Evolutionary conservation across 257 asterid genomes (phyloP).

Genomic region (Solanum pinnatisectum): DNA sequence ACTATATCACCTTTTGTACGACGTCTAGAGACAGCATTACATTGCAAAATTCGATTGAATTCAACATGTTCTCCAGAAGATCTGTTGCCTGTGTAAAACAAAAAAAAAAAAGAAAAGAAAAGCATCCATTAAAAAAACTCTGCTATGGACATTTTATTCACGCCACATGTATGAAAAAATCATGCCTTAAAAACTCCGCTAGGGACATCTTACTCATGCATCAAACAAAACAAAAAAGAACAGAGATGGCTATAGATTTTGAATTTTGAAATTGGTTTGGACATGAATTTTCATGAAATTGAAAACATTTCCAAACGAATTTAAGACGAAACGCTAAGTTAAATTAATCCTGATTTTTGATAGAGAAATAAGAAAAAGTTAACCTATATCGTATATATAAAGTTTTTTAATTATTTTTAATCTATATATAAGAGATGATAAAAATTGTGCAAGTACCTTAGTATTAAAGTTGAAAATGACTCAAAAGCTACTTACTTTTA

Average conservation of each 20-base stretch:
- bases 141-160: background rate
- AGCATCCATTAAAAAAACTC: background rate
- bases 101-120: background rate
- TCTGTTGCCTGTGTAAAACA: slow-evolving; percentile 18
- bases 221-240: background rate
- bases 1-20: slow-evolving; percentile 36
- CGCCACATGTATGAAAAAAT: background rate
- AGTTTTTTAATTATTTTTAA: too few relatives aligned
- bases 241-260: background rate
- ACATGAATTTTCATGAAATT: background rate
- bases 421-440: background rate
- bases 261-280: background rate
- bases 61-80: background rate
- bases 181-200: background rate
- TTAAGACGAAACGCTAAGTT: background rate
- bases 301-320: background rate
- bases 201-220: background rate
- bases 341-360: too few relatives aligned
- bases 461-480: background rate
- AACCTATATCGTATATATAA: too few relatives aligned
- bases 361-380: background rate
- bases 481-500: background rate
- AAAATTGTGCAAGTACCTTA: background rate
- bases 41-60: slow-evolving; percentile 15
- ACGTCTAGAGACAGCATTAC: slow-evolving; percentile 36